Evolutionary conservation across 2,329 filamentous ascomycete species (phyloP), one percentile per base, ranked within the genome.

Genomic region (Chrysosporium queenslandicum): DNA sequence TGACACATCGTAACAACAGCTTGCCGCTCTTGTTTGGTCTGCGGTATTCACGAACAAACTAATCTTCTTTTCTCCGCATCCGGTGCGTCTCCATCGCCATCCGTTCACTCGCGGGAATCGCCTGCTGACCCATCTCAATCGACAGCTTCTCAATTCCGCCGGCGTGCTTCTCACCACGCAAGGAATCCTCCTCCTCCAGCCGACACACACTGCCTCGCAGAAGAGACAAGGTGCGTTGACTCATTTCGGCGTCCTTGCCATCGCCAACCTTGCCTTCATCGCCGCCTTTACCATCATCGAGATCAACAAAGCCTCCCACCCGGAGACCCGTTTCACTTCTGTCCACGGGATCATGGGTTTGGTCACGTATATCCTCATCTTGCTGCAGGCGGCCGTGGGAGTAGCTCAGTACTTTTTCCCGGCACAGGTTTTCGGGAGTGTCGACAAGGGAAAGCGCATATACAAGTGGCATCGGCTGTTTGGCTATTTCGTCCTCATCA

Each of bases 381-480:
- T 82, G 9, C 60, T 85, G 1, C 92, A 97, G 71, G 83, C 86
- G 41, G 46, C 84, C 0, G 78, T 95, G 27, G 91, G 92, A 14
- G 79, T 94, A 57, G 85, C 87, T 29, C 87, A 92, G 71, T 96
- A 85, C 74, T 87, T 81, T 54, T 73, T 79, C 2, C 90, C 90
- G 0, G 64, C 65, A 0, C 41, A 55, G 12, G 61, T 94, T 1
- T 94, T 91, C 61, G 90, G 90, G 4, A 82, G 87, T 52, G 81
- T 84, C 57, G 82, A 87, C 23, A 82, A 81, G 2, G 91, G 89
- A 18, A 94, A 90, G 76, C 75, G 75, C 21, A 67, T 95, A 39
- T 97, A 91, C 77, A 96, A 94, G 70, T 95, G 90, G 62, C 92
- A 97, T 67, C 81, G 91, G 27, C 71, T 78, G 50, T 77, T 76